Conservation (phyloP, 768 basidiomycete genomes). For the Paxillus ammoniavirescens region DNA sequence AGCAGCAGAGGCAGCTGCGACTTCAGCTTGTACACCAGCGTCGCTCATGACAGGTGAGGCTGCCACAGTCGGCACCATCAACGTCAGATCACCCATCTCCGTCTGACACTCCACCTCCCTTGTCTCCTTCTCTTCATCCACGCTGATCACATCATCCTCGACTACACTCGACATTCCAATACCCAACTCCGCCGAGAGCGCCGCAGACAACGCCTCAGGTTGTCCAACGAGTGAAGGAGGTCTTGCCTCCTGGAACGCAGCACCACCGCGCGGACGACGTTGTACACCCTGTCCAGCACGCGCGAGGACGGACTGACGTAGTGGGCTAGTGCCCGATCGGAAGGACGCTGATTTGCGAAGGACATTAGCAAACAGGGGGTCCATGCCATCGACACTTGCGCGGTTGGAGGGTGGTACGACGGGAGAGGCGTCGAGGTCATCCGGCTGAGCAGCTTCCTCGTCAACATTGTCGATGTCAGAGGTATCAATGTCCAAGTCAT, state of each 20-base stretch:
- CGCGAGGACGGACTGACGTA: conserved; percentile 56
- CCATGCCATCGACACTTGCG: conserved; percentile 82
- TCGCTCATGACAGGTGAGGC: conserved; percentile 31
- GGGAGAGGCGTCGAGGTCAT: conserved; percentile 33
- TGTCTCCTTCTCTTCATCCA: conserved; percentile 47
- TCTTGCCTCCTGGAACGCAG: conserved; percentile 66
- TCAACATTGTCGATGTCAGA: conserved; percentile 21
- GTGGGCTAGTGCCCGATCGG: conserved; percentile 53
- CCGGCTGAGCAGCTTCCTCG: conserved; percentile 23
- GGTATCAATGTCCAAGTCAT: conserved; percentile 23
- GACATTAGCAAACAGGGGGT: conserved; percentile 79
- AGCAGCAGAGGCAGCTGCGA: conserved; percentile 14
- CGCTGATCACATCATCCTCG: conserved; percentile 36
- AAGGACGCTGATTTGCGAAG: conserved; percentile 54
- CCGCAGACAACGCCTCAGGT: conserved; percentile 70
- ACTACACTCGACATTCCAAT: conserved; percentile 44
- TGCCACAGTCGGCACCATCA: conserved; percentile 29
- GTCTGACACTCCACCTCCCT: conserved; percentile 69
- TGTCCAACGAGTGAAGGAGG: conserved; percentile 70
- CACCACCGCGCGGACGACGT: conserved; percentile 62
- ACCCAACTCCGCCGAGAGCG: conserved; percentile 65
- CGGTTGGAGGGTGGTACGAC: conserved; percentile 51
- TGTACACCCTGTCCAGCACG: conserved; percentile 48
- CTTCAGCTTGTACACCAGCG: conserved; percentile 42
- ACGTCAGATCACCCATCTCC: conserved; percentile 38